Evolutionary conservation across 805 yeast genomes (phyloP), one percentile per base, ranked within the genome.

Genomic region (Pichia nanzhaoensis): DNA sequence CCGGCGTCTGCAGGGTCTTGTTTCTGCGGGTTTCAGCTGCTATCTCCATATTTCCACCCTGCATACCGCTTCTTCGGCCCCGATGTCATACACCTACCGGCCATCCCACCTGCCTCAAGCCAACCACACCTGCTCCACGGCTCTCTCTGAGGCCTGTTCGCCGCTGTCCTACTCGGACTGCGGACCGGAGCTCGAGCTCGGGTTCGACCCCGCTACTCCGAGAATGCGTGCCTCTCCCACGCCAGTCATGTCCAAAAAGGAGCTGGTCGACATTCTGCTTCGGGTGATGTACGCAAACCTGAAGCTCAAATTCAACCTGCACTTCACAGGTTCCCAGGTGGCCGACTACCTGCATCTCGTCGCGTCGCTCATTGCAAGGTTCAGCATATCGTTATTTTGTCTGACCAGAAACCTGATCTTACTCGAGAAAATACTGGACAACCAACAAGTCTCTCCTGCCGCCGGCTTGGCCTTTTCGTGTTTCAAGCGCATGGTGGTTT

Each of bases 401-500:
- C 36, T 34, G 19, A 19, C 37, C 13, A 28, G 28, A 18, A 41
- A 41, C 22, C 19, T 24, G 22, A 28, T 27, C 18, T 44, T 30
- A 20, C 27, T 41, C 10, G 36, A 33, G n/a, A 34, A 24, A 27
- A n/a, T 32, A 32, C 21, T 20, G 13, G 17, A 17, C 12, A 30
- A 16, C 21, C 27, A 22, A 24, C 28, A 7, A 10, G 10, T 10
- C 28, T 24, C 28, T 10, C 10, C 28, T 10, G 6, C 28, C 28
- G 8, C 16, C 32, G n/a, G 35, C 20, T 18, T 37, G 28, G 8
- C 39, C n/a, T 12, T 36, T 32, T 18, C 31, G 12, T 28, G 36
- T 14, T 24, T 7, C 43, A 52, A 37, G 47, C 44, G 41, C 22
- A 28, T 48, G 37, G 36, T 53, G n/a, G 40, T 53, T 4, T 44